Base-by-base conservation (phyloP, 2,329 filamentous ascomycete species). In the Fusarium decemcellulare region DNA sequence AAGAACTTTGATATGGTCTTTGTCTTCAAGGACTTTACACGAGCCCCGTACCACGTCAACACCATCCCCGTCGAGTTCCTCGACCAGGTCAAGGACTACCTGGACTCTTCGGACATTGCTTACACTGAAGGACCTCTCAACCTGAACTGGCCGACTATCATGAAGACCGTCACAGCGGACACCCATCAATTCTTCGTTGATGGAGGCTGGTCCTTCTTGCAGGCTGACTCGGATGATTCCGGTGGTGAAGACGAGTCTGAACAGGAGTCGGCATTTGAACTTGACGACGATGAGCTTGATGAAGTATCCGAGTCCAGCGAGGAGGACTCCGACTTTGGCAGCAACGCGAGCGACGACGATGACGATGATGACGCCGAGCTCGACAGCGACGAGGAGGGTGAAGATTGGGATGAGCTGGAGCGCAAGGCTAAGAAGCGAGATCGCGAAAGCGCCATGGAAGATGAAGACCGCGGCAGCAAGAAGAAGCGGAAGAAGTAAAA, bases 1-100 rank as follows among this genome's bases (percentile, higher is more conserved):
- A 98, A 98, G 86, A 99, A 99, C 81, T 99, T 99, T 80, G 96
- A 99, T 81, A 90, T 99, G 80, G 96, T 99, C 18, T 95, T 98
- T 76, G 93, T 99, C 39, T 98, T 97, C 86, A 98, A 98, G 77
- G 96, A 99, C 82, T 98, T 97, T 81, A 90, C 92, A 57, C 90
- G 95, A n/a, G 82, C 93, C 4, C 95, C 95, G 2, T 92, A 92
- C 60, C 96, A 99, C 80, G 92, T 99, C 85, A 99, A 99, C 83
- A 99, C 96, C 8, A 98, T 99, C 68, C 97, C 96, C 0, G 94
- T 99, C 27, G 96, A 99, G 78, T 93, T 92, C 4, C 87, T 99
- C 5, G 96, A 99, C 73, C 91, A 93, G 57, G 95, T 99, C 72
- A 98, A 98, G 81, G 97, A 99, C 77, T 99, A 96, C 91, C 88